Evolutionary conservation across 331 rosid genomes (phyloP), one percentile per base, ranked within the genome.

Genomic region (Rhamnella rubrinervis): DNA sequence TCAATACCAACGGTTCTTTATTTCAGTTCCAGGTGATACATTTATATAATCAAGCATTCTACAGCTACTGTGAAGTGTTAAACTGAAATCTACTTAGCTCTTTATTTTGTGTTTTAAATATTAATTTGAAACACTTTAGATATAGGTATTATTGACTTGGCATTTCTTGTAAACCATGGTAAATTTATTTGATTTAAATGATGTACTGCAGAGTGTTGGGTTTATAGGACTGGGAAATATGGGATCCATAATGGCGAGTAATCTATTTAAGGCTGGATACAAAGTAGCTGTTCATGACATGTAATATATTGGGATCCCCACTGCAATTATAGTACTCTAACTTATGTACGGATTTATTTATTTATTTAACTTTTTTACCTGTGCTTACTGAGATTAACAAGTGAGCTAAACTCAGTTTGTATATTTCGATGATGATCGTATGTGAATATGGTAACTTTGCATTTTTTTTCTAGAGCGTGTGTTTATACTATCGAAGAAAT

Each of bases 191-290:
- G 16, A 66, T 19, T 60, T 78, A n/a, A 39, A 66, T 75, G 79
- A 50, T 84, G 63, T 71, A 53, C 80, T 81, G 70, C 96, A 93
- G 97, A 90, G 65, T 76, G 85, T 93, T 85, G 97, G 98, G 66
- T 93, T 93, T 87, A 83, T 93, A 72, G 98, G 98, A 38, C 91
- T 90, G 67, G 98, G 98, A 83, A 88, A 90, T 75, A 90, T 93
- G 98, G 98, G 97, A 51, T 88, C 96, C 66, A 79, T 95, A 81
- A 93, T 93, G 98, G 97, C 96, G 47, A 82, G 70, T 83, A 90
- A 93, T 82, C 84, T 93, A 35, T 59, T 88, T 58, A 88, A 84
- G 84, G 95, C 95, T 38, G 96, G 98, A 76, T 87, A 85, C 88
- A 84, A 68, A 50, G 83, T 93, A 53, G 77, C 93, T 62, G 89